Percentiles rank a stretch among this genome's conserved stretches.
Evolutionary conservation across 2,329 filamentous ascomycete species (phyloP).

Genomic region (Cladorrhinum sp.): DNA sequence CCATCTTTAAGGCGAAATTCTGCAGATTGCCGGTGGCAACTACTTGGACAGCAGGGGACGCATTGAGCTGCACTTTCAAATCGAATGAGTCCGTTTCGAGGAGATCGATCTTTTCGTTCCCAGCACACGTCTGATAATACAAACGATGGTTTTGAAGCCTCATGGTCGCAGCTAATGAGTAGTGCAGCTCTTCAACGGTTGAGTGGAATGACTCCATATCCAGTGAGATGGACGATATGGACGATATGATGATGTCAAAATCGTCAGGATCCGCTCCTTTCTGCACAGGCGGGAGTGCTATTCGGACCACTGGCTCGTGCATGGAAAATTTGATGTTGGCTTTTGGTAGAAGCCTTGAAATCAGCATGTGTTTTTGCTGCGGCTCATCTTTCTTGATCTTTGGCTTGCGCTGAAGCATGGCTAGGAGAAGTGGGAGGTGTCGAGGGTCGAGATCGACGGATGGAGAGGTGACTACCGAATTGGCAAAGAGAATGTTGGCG

Average conservation of each 20-base stretch:
- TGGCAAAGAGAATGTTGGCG: slow-evolving; percentile 93
- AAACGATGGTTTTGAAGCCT: slow-evolving; percentile 82
- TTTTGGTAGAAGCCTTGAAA: slow-evolving; percentile 90
- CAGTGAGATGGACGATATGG: slow-evolving; percentile 87
- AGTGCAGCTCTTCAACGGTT: slow-evolving; percentile 76
- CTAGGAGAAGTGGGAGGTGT: slow-evolving; percentile 81
- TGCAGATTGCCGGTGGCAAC: slow-evolving; percentile 76
- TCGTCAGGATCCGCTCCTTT: slow-evolving; percentile 66
- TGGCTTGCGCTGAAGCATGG: slow-evolving; percentile 62
- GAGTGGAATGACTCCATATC: slow-evolving; percentile 97
- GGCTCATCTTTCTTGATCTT: slow-evolving; percentile 38
- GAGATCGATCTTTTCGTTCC: slow-evolving; percentile 73
- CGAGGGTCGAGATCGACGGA: slow-evolving; percentile 90
- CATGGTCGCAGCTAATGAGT: slow-evolving; percentile 78
- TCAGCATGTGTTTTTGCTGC: slow-evolving; percentile 61
- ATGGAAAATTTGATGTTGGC: slow-evolving; percentile 93
- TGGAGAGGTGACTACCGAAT: slow-evolving; percentile 92
- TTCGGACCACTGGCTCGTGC: slow-evolving; percentile 90
- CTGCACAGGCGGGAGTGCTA: slow-evolving; percentile 78
- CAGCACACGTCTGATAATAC: slow-evolving; percentile 88
- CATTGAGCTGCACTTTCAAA: slow-evolving; percentile 78
- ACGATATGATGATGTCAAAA: slow-evolving; percentile 92
- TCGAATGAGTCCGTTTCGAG: slow-evolving; percentile 86
- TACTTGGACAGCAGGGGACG: slow-evolving; percentile 81
- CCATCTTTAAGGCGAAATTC: slow-evolving; percentile 84